Base-by-base conservation (phyloP, 2,329 filamentous ascomycete genomes). In the Claviceps sp. region DNA sequence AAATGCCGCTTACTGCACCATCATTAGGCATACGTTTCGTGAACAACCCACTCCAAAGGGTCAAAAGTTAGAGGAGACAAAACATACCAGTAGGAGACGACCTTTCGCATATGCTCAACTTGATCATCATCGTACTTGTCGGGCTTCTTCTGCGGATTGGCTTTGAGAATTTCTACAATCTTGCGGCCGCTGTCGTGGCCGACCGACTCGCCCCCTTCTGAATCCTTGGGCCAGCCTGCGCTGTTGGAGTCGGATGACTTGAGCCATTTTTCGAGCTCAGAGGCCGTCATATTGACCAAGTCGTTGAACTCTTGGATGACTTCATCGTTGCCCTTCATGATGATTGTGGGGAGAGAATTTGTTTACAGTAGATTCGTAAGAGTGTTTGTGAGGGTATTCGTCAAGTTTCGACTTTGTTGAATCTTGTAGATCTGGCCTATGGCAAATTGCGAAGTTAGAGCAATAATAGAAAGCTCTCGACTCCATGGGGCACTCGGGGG, bases 131-230 rank as follows among this genome's bases (percentile, higher is more conserved):
- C 73, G 61, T 85, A 85, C 53, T 75, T 72, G 6, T 72, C 70
- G 0, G 73, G 69, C 7, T 78, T 69, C 57, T 78, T 82, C 8
- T 74, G 66, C 0, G 80, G 80, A 52, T 85, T 84, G 54, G 76
- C 74, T 58, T 79, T 73, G 14, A 85, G 65, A 38, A 85, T 85
- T 49, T 77, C 66, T 48, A 84, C 73, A 55, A 84, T 85, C 57
- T 78, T 79, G 48, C 78, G 74, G 4, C 82, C 81, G 56, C 78
- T 82, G 44, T 68, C 80, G 58, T 85, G 81, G 1, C 81, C 81
- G 38, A 84, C 70, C 0, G 78, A 81, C 63, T 85, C 81, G 8
- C 77, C 78, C 3, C 72, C 73, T 11, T 70, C 72, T 51, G 76
- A 72, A 50, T 78, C 74, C 57, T 82, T 82, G 42, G 65, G 65